A percentile compares a stretch with the other conserved stretches of the same genome.
These are phyloP conservation scores for Macrophomina pseudophaseolina DNA, from an alignment of 2,329 filamentous ascomycete species.

Conservation along the genomic window DNA sequence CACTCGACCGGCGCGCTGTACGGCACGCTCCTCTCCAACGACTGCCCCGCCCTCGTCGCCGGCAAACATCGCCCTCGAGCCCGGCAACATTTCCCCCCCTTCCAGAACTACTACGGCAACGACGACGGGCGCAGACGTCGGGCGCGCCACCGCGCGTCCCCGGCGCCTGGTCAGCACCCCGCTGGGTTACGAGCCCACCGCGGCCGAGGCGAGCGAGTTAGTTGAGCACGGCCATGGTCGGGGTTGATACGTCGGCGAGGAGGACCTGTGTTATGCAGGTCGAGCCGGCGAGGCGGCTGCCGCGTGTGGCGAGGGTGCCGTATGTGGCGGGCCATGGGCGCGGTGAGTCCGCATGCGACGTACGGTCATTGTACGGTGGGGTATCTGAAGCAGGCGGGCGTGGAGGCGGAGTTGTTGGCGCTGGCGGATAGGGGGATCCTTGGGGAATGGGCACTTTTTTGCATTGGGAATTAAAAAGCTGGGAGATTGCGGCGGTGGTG, in stretches of 20 bases:
- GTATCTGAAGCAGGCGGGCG: slow-evolving; percentile 48
- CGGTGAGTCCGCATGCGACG: slow-evolving; percentile 37
- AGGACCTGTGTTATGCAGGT: slow-evolving; percentile 34
- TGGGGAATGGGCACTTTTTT: too few relatives aligned
- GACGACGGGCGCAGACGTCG: slow-evolving; percentile 5
- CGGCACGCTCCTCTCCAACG: slow-evolving; percentile 33
- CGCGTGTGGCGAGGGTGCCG: slow-evolving; percentile 36
- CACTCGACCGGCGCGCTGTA: slow-evolving; percentile 43
- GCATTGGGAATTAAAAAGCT: too few relatives aligned
- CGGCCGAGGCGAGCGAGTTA: slow-evolving; percentile 23
- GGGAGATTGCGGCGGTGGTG: too few relatives aligned
- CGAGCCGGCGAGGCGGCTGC: slow-evolving; percentile 29
- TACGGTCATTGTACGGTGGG: slow-evolving; percentile 40
- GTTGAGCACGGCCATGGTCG: slow-evolving; percentile 23
- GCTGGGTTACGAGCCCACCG: neutral
- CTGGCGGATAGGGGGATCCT: slow-evolving; percentile 42
- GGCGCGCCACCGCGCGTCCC: neutral
- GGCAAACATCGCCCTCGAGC: slow-evolving; percentile 34
- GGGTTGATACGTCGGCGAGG: slow-evolving; percentile 29
- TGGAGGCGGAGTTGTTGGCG: slow-evolving; percentile 50
- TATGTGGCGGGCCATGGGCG: slow-evolving; percentile 38
- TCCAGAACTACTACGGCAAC: slow-evolving; percentile 28
- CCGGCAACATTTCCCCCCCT: slow-evolving; percentile 16
- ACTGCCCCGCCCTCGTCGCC: slow-evolving; percentile 31
- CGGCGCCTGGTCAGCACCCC: slow-evolving; percentile 22